phyloP scores from a whole-genome alignment of 2,329 filamentous ascomycete genomes.

The Cercospora beticola region DNA sequence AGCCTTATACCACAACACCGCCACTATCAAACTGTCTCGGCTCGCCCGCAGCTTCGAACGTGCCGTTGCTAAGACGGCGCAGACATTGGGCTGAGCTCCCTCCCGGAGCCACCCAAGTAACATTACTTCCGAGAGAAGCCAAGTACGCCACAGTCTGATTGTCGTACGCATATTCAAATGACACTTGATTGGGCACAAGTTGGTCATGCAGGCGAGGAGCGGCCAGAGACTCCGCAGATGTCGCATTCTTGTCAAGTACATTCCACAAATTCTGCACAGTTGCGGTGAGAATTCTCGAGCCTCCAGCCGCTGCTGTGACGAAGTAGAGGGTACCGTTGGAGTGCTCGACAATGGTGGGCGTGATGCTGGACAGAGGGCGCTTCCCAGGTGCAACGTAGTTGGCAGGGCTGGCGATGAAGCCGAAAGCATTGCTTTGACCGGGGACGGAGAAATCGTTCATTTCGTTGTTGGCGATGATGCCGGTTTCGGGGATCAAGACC shows the following conservation, averaged over 20 bases:
- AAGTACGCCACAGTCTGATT: conserved; percentile 64
- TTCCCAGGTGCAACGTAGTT: conserved; percentile 84
- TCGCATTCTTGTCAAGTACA: conserved; percentile 65
- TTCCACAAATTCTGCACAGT: conserved; percentile 74
- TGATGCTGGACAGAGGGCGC: conserved; percentile 78
- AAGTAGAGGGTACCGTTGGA: conserved; percentile 66
- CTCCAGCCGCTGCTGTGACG: conserved; percentile 73
- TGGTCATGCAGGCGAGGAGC: conserved; percentile 78
- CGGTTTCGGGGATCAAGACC: conserved; percentile 76
- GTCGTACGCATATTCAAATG: conserved; percentile 69
- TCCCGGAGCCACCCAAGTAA: conserved; percentile 65
- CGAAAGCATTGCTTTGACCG: conserved; percentile 73
- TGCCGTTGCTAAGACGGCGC: conserved; percentile 59
- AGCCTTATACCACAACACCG: conserved; percentile 51
- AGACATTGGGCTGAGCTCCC: conserved; percentile 72
- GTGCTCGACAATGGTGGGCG: conserved; percentile 72
- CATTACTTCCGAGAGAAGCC: conserved; percentile 65
- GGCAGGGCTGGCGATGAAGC: conserved; percentile 72
- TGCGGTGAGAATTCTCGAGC: conserved; percentile 76
- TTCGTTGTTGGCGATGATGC: conserved; percentile 68
- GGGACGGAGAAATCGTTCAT: conserved; percentile 82
- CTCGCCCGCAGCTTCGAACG: conserved; percentile 76
- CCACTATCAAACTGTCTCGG: conserved; percentile 71
- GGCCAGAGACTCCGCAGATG: conserved; percentile 61
- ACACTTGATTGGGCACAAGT: conserved; percentile 67